These are phyloP conservation scores for Raddia guianensis DNA, from an alignment of 176 grass and related monocot species.

Conservation along the genomic window DNA sequence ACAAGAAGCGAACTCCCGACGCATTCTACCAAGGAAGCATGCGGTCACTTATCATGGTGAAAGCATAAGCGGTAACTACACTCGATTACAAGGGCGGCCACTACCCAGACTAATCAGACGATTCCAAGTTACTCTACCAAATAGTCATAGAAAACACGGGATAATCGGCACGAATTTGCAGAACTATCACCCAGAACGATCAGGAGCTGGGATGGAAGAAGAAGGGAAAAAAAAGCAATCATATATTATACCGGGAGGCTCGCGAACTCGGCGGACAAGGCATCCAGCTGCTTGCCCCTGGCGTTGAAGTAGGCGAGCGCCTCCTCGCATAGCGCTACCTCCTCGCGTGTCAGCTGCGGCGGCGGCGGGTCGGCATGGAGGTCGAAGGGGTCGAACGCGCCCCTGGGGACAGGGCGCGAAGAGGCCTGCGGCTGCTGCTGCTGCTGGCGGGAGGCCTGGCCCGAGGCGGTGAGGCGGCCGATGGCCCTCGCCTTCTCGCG, in stretches of 20 bases:
- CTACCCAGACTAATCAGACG: background rate
- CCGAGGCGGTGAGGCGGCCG: background rate
- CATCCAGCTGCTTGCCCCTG: slow-evolving; percentile 34
- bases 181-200: background rate
- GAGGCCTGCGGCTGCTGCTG: background rate
- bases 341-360: slow-evolving; percentile 47
- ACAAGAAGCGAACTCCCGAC: background rate
- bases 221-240: slow-evolving; percentile 15
- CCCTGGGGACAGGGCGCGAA: background rate
- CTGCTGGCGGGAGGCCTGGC: slow-evolving; percentile 1
- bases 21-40: background rate
- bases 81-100: background rate
- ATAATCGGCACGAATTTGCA: background rate
- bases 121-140: background rate
- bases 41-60: background rate
- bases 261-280: slow-evolving; percentile 52
- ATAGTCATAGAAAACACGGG: background rate
- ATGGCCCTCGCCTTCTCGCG: slow-evolving; percentile 23
- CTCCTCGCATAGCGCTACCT: slow-evolving; percentile 55
- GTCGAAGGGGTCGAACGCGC: slow-evolving; percentile 44
- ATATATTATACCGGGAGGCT: slow-evolving; percentile 68
- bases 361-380: slow-evolving; percentile 42
- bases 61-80: background rate
- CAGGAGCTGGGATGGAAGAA: background rate
- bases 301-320: slow-evolving; percentile 63